Evolutionary conservation across 306 rosid genomes (phyloP).

Genomic region (Herpetospermum pedunculosum): DNA sequence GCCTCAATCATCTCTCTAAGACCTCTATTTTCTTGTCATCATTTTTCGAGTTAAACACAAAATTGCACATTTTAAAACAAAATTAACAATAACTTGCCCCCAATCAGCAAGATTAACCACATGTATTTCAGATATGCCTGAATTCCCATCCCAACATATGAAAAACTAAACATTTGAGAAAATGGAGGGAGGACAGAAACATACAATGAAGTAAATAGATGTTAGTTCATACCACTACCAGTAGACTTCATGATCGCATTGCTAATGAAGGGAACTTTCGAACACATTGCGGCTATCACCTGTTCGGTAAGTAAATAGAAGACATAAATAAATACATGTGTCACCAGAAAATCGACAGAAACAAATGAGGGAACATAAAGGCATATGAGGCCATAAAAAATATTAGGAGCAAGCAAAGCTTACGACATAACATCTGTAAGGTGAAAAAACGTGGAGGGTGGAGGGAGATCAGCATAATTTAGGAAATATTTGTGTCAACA

Average conservation of each 20-base stretch:
- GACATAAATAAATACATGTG: conserved; percentile 4
- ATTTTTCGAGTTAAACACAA: neutral
- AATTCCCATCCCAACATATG: neutral
- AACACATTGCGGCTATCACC: conserved; percentile 95
- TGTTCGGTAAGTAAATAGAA: conserved; percentile 27
- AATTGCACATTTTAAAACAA: neutral
- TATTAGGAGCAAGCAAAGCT: neutral
- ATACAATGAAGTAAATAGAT: neutral
- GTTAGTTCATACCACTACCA: conserved; percentile 49
- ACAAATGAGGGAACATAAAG: neutral
- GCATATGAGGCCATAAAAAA: neutral
- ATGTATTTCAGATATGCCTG: neutral
- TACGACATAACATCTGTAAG: neutral
- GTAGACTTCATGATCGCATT: conserved; percentile 83
- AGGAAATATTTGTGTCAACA: neutral
- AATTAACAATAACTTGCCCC: neutral
- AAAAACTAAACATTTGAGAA: neutral
- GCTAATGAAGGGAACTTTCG: conserved; percentile 89
- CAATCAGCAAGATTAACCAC: neutral
- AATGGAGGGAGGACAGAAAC: neutral
- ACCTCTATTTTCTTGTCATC: too few relatives aligned
- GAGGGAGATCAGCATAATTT: neutral
- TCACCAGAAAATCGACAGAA: neutral
- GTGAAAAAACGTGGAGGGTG: neutral
- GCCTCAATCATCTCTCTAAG: too few relatives aligned